A percentile compares a stretch with the other conserved stretches of the same genome.
These are phyloP conservation scores for Vitis hybrid DNA, from an alignment of 177 flowering plant genomes.

Conservation along the genomic window DNA sequence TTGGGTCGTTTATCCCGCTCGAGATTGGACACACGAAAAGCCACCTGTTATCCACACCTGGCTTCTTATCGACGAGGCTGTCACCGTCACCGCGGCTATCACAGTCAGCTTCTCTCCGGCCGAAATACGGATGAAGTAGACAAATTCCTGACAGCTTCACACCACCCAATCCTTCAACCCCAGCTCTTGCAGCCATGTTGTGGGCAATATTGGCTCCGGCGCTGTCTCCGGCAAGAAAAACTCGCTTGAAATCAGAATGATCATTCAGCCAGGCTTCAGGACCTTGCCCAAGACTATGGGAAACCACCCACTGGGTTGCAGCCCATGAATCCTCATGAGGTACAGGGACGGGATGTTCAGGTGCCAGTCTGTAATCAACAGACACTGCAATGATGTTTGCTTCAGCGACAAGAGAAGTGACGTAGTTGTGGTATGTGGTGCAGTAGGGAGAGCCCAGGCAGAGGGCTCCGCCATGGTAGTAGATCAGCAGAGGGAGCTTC, in stretches of 20 bases:
- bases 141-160: conserved; percentile 2
- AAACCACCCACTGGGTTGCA: conserved; percentile 11
- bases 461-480: conserved; percentile 52
- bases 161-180: conserved; percentile 11
- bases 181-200: conserved; percentile 24
- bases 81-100: no score
- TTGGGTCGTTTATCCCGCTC: no score
- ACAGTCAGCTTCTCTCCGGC: neutral
- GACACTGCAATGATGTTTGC: conserved; percentile 20
- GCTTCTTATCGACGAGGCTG: no score
- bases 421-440: conserved; percentile 16
- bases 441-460: conserved; percentile 27
- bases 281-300: neutral
- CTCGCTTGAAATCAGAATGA: conserved; percentile 24
- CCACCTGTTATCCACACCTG: no score
- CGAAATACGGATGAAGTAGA: neutral
- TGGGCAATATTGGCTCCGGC: conserved; percentile 44
- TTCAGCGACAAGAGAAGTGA: conserved; percentile 14
- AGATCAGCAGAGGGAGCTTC: conserved; percentile 27
- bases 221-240: conserved; percentile 53
- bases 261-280: conserved; percentile 24
- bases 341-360: conserved; percentile 10
- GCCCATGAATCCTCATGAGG: conserved; percentile 18
- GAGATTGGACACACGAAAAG: no score
- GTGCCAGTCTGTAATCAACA: conserved; percentile 21